Base-by-base conservation (phyloP, 768 basidiomycete species). In the Russula ochroleuca region DNA sequence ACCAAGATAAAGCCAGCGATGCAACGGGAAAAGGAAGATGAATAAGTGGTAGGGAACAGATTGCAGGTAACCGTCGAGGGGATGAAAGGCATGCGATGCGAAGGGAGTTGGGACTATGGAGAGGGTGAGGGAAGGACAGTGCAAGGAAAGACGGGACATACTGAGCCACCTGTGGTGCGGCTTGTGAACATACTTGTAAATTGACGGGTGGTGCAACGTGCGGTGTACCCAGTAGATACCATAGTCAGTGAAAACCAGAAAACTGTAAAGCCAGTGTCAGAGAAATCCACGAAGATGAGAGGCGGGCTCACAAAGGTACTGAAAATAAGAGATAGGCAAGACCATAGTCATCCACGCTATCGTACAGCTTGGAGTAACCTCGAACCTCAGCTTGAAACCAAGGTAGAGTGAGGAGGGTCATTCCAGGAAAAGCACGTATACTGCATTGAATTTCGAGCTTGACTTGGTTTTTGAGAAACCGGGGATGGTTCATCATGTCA, bases 81-180 rank as follows among this genome's bases (percentile, higher is more conserved):
- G 92, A 75, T 99, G 94, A 85, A 99, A 99, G 0, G 97, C 97
- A 72, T 98, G 90, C 25, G 96, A 96, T 37, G 97, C 92, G 70
- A 92, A 99, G 0, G 97, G 97, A 0, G 97, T 97, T 5, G 97
- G 95, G 64, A 99, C 94, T 97, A 71, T 0, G 21, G 54, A 51
- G 28, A 41, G 40, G 25, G 3, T 19, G 9, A 35, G 35, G 13
- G 0, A 15, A 23, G 37, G 52, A 31, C 58, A 7, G 52, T 55
- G 45, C 47, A 31, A 53, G 49, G 33, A 35, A 41, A 55, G 28
- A 25, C 4, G 53, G 19, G 37, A 85, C 94, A 61, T 74, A 96
- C 94, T 85, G 67, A 98, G 79, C 97, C 97, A 99, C 76, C 92
- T 95, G 82, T 99, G 97, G 74, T 99, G 97, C 1, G 96, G 94